Evolutionary conservation across 768 basidiomycete species (phyloP).

Genomic region (Mycena epipterygia): DNA sequence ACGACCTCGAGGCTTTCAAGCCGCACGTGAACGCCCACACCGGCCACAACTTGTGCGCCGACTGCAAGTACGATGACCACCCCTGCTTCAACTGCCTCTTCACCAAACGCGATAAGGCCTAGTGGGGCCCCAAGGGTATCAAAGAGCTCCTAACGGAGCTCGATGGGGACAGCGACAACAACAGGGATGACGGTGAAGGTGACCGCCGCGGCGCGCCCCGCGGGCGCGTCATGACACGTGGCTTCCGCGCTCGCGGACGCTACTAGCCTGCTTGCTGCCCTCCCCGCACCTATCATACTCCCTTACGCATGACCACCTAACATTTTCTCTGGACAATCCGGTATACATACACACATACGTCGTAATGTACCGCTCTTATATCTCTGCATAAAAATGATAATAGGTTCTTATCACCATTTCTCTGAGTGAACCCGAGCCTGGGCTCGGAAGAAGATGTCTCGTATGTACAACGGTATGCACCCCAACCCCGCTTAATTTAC

Average conservation of each 20-base stretch:
- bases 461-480: background rate
- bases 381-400: background rate
- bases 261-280: background rate
- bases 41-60: slow-evolving; percentile 11
- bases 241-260: background rate
- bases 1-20: slow-evolving; percentile 12
- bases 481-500: background rate
- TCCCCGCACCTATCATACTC: too few species aligned
- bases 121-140: slow-evolving; percentile 10
- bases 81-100: slow-evolving; percentile 14
- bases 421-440: slow-evolving; percentile 11
- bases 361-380: background rate
- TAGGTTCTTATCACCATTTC: background rate
- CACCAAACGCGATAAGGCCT: background rate
- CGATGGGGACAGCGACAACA: background rate
- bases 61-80: slow-evolving; percentile 21
- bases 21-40: background rate
- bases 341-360: background rate
- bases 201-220: background rate
- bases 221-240: background rate
- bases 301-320: too few species aligned
- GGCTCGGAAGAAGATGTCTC: slow-evolving; percentile 17
- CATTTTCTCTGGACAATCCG: background rate
- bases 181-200: background rate
- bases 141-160: background rate